Evolutionary conservation across 768 basidiomycete species (phyloP).

Genomic region (Panaeolus papilionaceus): DNA sequence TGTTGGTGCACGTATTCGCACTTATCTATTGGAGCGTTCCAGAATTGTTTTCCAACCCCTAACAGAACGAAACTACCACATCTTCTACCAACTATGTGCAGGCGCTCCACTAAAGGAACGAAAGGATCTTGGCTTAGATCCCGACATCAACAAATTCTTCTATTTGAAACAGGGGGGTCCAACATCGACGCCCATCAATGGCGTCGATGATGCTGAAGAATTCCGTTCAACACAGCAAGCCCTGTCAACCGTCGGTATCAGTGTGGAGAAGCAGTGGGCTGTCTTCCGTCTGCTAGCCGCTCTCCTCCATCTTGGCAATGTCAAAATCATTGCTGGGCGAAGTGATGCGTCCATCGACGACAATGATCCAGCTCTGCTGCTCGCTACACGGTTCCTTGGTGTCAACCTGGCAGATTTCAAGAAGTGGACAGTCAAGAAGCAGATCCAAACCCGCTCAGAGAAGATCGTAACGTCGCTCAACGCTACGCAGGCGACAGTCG

Average conservation of each 20-base stretch:
- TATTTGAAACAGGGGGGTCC: slow-evolving; percentile 95
- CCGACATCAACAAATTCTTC: slow-evolving; percentile 85
- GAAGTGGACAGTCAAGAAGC: slow-evolving; percentile 99
- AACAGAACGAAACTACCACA: slow-evolving; percentile 98
- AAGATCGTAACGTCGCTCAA: slow-evolving; percentile 92
- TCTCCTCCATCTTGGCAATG: slow-evolving; percentile 96
- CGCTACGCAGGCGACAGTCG: slow-evolving; percentile 89
- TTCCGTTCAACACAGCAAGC: slow-evolving; percentile 94
- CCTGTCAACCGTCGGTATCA: slow-evolving; percentile 95
- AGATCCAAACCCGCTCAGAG: slow-evolving; percentile 92
- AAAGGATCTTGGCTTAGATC: slow-evolving; percentile 91
- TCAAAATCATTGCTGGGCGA: slow-evolving; percentile 84
- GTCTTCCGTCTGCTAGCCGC: slow-evolving; percentile 95
- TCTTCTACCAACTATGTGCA: slow-evolving; percentile 99
- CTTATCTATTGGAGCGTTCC: slow-evolving; percentile 96
- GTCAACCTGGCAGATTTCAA: slow-evolving; percentile 93
- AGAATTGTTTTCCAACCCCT: slow-evolving; percentile 97
- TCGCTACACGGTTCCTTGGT: slow-evolving; percentile 90
- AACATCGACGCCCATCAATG: slow-evolving; percentile 81
- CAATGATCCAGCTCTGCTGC: slow-evolving; percentile 75
- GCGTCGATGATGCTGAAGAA: slow-evolving; percentile 97
- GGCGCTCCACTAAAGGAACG: slow-evolving; percentile 95
- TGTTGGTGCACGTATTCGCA: slow-evolving; percentile 97
- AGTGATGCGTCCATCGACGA: slow-evolving; percentile 88
- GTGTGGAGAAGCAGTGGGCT: slow-evolving; percentile 98